Percentiles rank a stretch among this genome's conserved stretches.
phyloP scores from a whole-genome alignment of 164 flowering plant genomes.

The Chloranthus sessilifolius region DNA sequence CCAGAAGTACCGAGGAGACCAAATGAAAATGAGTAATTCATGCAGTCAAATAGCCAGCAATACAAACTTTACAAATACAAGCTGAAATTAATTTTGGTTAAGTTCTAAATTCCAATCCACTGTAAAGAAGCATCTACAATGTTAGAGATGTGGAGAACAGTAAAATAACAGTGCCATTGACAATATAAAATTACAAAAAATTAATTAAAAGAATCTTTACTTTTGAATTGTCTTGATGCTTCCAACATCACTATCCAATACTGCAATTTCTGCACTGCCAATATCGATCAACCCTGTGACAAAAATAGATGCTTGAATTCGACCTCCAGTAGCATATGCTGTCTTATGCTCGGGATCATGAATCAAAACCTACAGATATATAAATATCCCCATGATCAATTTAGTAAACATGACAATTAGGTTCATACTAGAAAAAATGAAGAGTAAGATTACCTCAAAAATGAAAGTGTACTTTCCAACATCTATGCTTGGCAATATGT shows the following conservation, averaged over 20 bases:
- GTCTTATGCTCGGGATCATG: constrained; percentile 57
- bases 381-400: neutral
- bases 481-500: constrained; percentile 57
- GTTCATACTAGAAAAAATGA: neutral
- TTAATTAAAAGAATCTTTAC: constrained; percentile 31
- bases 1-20: no score
- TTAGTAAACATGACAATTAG: constrained; percentile 7
- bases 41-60: no score
- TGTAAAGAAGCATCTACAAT: no score
- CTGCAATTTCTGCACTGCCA: constrained; percentile 58
- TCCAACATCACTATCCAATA: constrained; percentile 84
- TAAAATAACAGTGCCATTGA: no score
- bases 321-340: constrained; percentile 67
- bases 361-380: constrained; percentile 45
- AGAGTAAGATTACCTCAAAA: constrained; percentile 58
- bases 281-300: constrained; percentile 63
- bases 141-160: no score
- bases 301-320: constrained; percentile 42
- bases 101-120: no score
- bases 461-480: constrained; percentile 68
- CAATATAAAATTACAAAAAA: neutral
- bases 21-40: no score
- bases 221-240: constrained; percentile 56
- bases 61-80: no score
- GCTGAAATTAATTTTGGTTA: no score